Base-by-base conservation (phyloP, 768 basidiomycete genomes). In the Galerina sulciceps region DNA sequence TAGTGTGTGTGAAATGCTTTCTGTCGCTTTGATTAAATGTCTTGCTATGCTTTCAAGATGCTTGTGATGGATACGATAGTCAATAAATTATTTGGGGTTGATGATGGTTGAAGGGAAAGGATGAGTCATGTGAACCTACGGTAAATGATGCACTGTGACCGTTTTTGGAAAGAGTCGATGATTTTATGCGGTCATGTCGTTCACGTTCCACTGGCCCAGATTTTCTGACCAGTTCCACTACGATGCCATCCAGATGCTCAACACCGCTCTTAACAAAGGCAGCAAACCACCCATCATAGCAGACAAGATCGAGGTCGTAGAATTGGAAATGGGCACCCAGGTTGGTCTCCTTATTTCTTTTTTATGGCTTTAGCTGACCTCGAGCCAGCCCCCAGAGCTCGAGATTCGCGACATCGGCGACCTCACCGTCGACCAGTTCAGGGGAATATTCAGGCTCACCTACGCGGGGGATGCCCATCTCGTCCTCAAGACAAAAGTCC, bases 391-490 rank as follows among this genome's bases (percentile, higher is more conserved):
- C 10, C 97, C 97, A 45, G 96, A 98, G 63, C 83, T 99, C 15
- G 95, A 98, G 74, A 91, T 99, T 65, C 88, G 96, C 31, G 96
- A 99, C 71, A 96, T 99, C 67, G 97, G 97, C 20, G 97, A 99
- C 73, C 83, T 99, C 46, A 96, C 96, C 20, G 84, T 86, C 61
- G 95, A 98, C 67, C 93, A 98, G 63, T 99, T 99, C 73, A 82
- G 96, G 50, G 97, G 97, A 35, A 99, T 99, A 66, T 97, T 99
- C 73, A 85, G 96, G 51, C 78, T 99, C 23, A 95, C 94, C 2
- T 99, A 99, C 71, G 81, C 89, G 14, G 97, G 97, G 3, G 96
- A 99, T 71, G 96, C 96, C 15, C 85, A 94, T 73, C 87, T 95
- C 31, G 80, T 94, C 18, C 81, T 89, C 50, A 89, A 91, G 71